These are phyloP conservation scores for Oryza punctata DNA, from an alignment of 176 grass and related monocot genomes.

Conservation along the genomic window DNA sequence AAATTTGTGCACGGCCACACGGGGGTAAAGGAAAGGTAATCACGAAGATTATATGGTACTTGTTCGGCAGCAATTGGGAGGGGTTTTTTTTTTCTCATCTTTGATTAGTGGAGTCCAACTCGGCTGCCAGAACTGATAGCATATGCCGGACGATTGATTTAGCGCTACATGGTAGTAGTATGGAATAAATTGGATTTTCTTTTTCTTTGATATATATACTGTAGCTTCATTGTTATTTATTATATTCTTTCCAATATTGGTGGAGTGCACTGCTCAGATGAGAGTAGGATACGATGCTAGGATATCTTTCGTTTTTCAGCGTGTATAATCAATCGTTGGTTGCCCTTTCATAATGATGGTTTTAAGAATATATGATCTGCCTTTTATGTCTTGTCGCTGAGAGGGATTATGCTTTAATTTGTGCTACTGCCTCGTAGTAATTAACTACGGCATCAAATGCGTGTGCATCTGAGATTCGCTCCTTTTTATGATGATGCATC, in stretches of 20 bases:
- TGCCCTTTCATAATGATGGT: not conserved
- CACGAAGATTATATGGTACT: not conserved
- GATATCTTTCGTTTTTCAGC: not conserved
- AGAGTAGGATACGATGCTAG: not conserved
- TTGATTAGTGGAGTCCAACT: constrained; percentile 7
- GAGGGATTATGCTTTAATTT: constrained; percentile 7
- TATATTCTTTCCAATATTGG: not conserved
- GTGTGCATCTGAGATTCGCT: constrained; percentile 19
- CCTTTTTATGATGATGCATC: constrained; percentile 30
- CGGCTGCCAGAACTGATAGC: too few relatives aligned
- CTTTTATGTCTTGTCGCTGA: not conserved
- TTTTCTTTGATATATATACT: not conserved
- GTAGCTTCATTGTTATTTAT: not conserved
- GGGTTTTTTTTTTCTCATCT: not conserved
- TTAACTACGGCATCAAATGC: constrained; percentile 34
- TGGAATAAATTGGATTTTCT: not conserved
- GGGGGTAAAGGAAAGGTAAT: not conserved
- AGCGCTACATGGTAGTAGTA: not conserved
- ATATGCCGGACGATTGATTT: too few relatives aligned
- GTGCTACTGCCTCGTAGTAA: not conserved
- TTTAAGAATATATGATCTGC: not conserved
- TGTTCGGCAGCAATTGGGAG: not conserved
- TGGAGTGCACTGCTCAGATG: not conserved
- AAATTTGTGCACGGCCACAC: too few relatives aligned
- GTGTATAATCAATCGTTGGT: not conserved